These are phyloP conservation scores for Balansia obtecta DNA, from an alignment of 2,329 filamentous ascomycete species.

Conservation along the genomic window DNA sequence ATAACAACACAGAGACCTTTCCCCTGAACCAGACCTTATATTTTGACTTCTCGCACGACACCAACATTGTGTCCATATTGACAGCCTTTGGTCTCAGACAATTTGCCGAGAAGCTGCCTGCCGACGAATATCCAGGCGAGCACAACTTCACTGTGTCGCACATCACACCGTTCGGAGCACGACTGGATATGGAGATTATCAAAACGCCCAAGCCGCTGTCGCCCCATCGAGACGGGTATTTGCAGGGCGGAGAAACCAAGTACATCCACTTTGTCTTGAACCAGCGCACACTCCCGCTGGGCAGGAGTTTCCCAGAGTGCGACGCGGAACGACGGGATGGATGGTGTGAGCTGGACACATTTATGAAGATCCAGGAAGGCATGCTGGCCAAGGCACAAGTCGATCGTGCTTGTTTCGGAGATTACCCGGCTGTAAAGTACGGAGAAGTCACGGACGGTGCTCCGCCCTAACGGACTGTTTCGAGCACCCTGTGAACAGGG, in stretches of 20 bases:
- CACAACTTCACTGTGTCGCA: constrained; percentile 55
- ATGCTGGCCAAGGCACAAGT: constrained; percentile 48
- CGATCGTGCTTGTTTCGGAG: constrained; percentile 53
- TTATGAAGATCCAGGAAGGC: constrained; percentile 47
- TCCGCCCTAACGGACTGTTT: constrained; percentile 12
- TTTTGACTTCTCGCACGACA: constrained; percentile 70
- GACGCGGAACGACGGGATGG: constrained; percentile 51
- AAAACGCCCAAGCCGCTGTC: constrained; percentile 50
- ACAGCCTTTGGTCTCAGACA: constrained; percentile 62
- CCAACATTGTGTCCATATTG: constrained; percentile 57
- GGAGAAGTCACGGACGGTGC: constrained; percentile 27
- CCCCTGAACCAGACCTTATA: constrained; percentile 62
- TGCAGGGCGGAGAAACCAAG: constrained; percentile 40
- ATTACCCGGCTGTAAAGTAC: constrained; percentile 26
- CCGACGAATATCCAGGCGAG: constrained; percentile 39
- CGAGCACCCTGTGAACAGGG: not conserved
- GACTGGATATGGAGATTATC: constrained; percentile 65
- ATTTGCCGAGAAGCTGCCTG: constrained; percentile 48
- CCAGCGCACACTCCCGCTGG: constrained; percentile 59
- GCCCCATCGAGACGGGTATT: constrained; percentile 41
- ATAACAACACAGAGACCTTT: constrained; percentile 56
- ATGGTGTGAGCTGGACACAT: constrained; percentile 63
- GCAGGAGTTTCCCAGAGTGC: constrained; percentile 52
- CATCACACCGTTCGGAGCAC: constrained; percentile 58
- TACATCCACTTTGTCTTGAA: constrained; percentile 68